A percentile compares a stretch with the other conserved stretches of the same genome.
Conservation (phyloP, 768 basidiomycete genomes). For the Fomitopsis serialis region DNA sequence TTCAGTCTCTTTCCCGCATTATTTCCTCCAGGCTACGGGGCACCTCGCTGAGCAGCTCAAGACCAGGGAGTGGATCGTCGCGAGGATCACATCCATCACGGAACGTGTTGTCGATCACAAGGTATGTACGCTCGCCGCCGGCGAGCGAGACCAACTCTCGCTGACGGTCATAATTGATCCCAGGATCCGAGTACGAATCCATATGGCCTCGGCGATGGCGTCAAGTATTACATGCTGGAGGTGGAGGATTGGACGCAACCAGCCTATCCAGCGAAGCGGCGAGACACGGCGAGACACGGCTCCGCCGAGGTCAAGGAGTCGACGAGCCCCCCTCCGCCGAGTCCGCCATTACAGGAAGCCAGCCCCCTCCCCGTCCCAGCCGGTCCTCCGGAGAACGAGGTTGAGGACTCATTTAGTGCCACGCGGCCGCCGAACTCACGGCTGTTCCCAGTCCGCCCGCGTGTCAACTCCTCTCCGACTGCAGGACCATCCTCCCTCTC, state of each 20-base stretch:
- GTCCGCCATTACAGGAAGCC: slow-evolving; percentile 18
- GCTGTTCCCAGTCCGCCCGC: slow-evolving; percentile 56
- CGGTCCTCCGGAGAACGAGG: slow-evolving; percentile 64
- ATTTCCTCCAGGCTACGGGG: slow-evolving; percentile 87
- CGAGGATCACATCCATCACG: slow-evolving; percentile 82
- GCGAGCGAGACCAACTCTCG: not conserved
- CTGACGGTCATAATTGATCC: not conserved
- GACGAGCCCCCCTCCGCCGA: slow-evolving; percentile 5
- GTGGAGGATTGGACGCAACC: slow-evolving; percentile 92
- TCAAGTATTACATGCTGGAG: slow-evolving; percentile 91
- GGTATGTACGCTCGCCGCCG: slow-evolving; percentile 36
- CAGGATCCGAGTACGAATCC: slow-evolving; percentile 84
- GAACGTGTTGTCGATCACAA: slow-evolving; percentile 80
- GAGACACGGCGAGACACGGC: slow-evolving; percentile 46
- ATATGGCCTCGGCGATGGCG: slow-evolving; percentile 82
- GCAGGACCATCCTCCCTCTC: slow-evolving; percentile 79
- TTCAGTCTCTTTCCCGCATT: slow-evolving; percentile 92
- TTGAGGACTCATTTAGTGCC: slow-evolving; percentile 66
- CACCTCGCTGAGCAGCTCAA: slow-evolving; percentile 86
- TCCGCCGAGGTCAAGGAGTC: slow-evolving; percentile 29
- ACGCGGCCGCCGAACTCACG: slow-evolving; percentile 64
- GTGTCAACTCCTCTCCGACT: slow-evolving; percentile 62
- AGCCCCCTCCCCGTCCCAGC: slow-evolving; percentile 39
- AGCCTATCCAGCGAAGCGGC: slow-evolving; percentile 53
- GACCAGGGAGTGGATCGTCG: slow-evolving; percentile 92